Conservation (phyloP, 345 rosid species). For the Lagerstroemia speciosa region DNA sequence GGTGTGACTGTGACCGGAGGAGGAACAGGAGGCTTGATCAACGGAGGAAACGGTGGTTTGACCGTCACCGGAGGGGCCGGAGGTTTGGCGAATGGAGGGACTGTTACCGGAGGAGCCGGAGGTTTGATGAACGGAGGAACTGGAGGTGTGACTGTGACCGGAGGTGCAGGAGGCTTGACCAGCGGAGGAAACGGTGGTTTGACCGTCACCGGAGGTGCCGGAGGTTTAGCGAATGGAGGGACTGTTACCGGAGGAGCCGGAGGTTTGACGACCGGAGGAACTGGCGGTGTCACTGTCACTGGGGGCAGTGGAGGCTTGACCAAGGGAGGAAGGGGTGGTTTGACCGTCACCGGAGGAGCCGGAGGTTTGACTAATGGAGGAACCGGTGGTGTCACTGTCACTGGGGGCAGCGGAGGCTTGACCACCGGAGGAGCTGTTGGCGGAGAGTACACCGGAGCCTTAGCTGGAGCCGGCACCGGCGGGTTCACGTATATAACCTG, state of each 20-base stretch:
- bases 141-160: background rate
- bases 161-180: conserved; percentile 1
- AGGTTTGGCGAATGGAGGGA: conserved; percentile 2
- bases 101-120: background rate
- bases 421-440: background rate
- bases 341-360: background rate
- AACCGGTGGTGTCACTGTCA: background rate
- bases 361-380: conserved; percentile 1
- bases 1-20: background rate
- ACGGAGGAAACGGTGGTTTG: conserved; percentile 4
- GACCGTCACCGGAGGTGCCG: background rate
- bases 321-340: too few species aligned
- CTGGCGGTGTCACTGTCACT: background rate
- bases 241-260: background rate
- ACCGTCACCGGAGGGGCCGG: background rate
- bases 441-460: background rate
- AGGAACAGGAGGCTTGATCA: conserved; percentile 1
- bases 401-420: background rate
- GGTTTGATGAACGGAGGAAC: conserved; percentile 4
- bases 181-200: background rate
- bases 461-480: background rate
- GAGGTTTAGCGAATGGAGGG: background rate
- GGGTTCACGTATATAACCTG: background rate
- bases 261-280: background rate
- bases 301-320: background rate